phyloP scores from a whole-genome alignment of 1,139 yeast species.

The Hansenula sp. region DNA sequence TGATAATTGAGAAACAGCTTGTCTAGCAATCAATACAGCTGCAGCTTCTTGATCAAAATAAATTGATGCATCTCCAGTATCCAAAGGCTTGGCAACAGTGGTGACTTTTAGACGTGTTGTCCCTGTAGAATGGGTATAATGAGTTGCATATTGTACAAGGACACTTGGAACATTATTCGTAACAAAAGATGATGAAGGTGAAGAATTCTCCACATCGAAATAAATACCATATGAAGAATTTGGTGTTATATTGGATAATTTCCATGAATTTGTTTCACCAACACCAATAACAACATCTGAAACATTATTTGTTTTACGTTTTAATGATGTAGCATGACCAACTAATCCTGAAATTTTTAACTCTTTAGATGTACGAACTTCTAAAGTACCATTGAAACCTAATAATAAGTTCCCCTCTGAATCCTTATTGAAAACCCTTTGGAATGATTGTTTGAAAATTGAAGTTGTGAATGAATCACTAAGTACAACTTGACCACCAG shows the following conservation, averaged over 20 bases:
- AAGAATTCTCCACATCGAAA: constrained; percentile 43
- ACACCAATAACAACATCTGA: constrained; percentile 37
- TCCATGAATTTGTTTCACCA: constrained; percentile 59
- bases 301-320: constrained; percentile 22
- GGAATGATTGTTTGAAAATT: constrained; percentile 60
- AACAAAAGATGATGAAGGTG: constrained; percentile 11
- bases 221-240: constrained; percentile 57
- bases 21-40: constrained; percentile 62
- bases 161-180: constrained; percentile 33
- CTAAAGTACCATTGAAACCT: constrained; percentile 58
- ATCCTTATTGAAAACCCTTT: constrained; percentile 44
- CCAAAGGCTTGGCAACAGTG: constrained; percentile 40
- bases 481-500: constrained; percentile 62
- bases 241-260: constrained; percentile 49
- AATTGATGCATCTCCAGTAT: constrained; percentile 25
- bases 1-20: constrained; percentile 73
- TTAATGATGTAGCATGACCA: constrained; percentile 49
- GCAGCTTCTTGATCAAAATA: constrained; percentile 73
- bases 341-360: constrained; percentile 53
- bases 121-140: constrained; percentile 63
- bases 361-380: constrained; percentile 45
- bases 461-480: constrained; percentile 64
- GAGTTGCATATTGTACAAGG: constrained; percentile 69
- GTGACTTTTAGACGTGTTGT: constrained; percentile 43
- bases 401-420: constrained; percentile 36